phyloP scores from a whole-genome alignment of 176 grass and related monocot genomes.

The Juncus effusus region DNA sequence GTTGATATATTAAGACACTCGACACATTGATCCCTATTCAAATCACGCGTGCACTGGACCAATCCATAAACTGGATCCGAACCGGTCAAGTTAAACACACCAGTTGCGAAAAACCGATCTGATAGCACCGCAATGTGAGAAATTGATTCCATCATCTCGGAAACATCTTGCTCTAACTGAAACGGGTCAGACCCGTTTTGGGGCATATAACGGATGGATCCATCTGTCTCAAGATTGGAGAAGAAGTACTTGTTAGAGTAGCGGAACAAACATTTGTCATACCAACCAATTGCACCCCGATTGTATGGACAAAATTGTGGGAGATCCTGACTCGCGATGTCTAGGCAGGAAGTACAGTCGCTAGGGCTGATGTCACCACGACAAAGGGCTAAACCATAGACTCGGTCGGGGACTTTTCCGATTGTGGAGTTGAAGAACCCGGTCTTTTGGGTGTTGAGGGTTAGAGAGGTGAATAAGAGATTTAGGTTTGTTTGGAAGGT shows the following conservation, averaged over 20 bases:
- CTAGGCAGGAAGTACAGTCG: conserved; percentile 37
- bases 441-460: conserved; percentile 4
- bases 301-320: conserved; percentile 18
- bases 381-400: conserved; percentile 44
- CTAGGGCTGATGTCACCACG: conserved; percentile 40
- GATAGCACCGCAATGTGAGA: not conserved
- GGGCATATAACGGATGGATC: not conserved
- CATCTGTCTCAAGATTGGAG: not conserved
- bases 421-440: not conserved
- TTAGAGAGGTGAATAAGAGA: not conserved
- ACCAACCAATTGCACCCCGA: conserved; percentile 45
- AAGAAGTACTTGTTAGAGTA: conserved; percentile 44
- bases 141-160: conserved; percentile 13
- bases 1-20: conserved; percentile 10
- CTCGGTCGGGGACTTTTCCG: conserved; percentile 29
- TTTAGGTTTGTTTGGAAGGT: conserved; percentile 39
- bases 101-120: conserved; percentile 4
- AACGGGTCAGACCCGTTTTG: conserved; percentile 19
- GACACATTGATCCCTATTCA: conserved; percentile 4
- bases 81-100: not conserved
- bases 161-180: conserved; percentile 8
- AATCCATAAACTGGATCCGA: conserved; percentile 11
- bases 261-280: conserved; percentile 41
- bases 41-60: conserved; percentile 20
- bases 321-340: conserved; percentile 19